These are phyloP conservation scores for Cantharellus anzutake DNA, from an alignment of 768 basidiomycete genomes.

Conservation along the genomic window DNA sequence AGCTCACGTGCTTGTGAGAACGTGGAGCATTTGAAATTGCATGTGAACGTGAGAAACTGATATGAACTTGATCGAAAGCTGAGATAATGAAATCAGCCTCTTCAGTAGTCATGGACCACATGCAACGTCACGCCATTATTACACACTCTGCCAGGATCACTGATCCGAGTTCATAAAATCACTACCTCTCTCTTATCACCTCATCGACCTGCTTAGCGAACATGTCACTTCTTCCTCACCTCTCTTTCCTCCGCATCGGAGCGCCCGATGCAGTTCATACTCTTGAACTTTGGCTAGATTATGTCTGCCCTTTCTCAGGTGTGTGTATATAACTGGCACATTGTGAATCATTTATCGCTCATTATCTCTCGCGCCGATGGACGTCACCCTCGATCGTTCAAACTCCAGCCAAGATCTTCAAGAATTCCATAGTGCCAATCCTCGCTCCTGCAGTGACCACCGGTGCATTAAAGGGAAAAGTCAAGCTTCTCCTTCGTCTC, in stretches of 20 bases:
- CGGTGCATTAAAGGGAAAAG: slow-evolving; percentile 42
- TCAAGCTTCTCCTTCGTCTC: slow-evolving; percentile 30
- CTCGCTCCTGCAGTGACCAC: slow-evolving; percentile 23
- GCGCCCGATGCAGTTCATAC: slow-evolving; percentile 44
- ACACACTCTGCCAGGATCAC: too few species aligned
- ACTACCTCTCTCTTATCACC: too few species aligned
- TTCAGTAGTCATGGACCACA: too few species aligned
- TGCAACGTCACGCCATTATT: too few species aligned
- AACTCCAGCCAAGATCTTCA: slow-evolving; percentile 28
- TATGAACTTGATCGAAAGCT: too few species aligned
- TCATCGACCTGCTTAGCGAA: too few species aligned
- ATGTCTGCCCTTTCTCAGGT: slow-evolving; percentile 52
- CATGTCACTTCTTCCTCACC: slow-evolving; percentile 68
- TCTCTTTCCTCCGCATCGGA: slow-evolving; percentile 48
- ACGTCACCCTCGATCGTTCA: slow-evolving; percentile 12
- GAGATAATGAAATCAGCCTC: too few species aligned
- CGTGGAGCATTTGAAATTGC: too few species aligned
- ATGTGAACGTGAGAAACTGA: too few species aligned
- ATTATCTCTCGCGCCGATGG: slow-evolving; percentile 29
- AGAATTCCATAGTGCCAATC: slow-evolving; percentile 39
- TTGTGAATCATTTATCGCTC: not conserved
- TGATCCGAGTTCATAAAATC: too few species aligned
- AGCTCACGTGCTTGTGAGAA: too few species aligned
- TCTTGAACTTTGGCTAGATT: slow-evolving; percentile 72
- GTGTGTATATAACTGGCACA: not conserved